Evolutionary conservation across 163 green algal genomes (phyloP), one percentile per base, ranked within the genome.

Genomic region (Chloromonas sp.): DNA sequence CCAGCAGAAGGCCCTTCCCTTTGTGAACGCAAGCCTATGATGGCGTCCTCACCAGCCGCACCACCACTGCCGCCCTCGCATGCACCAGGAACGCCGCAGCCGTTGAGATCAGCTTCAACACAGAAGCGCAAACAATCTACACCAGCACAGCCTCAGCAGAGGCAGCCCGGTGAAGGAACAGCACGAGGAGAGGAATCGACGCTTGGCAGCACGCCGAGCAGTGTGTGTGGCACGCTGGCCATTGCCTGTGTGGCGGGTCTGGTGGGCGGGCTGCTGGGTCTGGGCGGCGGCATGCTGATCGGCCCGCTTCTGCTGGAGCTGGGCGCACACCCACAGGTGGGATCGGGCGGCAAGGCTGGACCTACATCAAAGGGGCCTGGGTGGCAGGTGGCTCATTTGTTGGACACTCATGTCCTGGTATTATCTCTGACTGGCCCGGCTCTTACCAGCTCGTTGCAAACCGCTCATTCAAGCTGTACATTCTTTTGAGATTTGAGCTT

Each of bases 241-340:
- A 58, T 71, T 2, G 85, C 83, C 0, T 82, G 82, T 59, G 2
- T 78, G 8, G 86, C 86, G 36, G 86, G 86, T 0, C 76, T 89
- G 66, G 71, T 82, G 36, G 86, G 83, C 78, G 86, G 86, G 14
- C 77, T 89, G 76, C 77, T 89, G 81, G 86, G 86, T 11, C 84
- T 89, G 60, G 86, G 86, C 0, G 86, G 86, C 61, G 86, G 86
- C 81, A 89, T 89, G 86, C 79, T 89, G 15, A 87, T 89, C 66
- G 84, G 83, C 0, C 86, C 86, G 60, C 81, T 89, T 81, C 77
- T 89, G 84, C 74, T 89, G 60, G 77, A 87, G 14, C 58, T 89
- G 15, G 84, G 84, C 0, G 84, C 86, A 57, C 86, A 89, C 3
- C 86, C 86, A 5, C 86, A 89, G 86, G 86, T 88, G 62, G 0